Percentiles rank a stretch among this genome's conserved stretches.
These are phyloP conservation scores for Leishmania tropica DNA, from an alignment of 208 protist species.

Conservation along the genomic window DNA sequence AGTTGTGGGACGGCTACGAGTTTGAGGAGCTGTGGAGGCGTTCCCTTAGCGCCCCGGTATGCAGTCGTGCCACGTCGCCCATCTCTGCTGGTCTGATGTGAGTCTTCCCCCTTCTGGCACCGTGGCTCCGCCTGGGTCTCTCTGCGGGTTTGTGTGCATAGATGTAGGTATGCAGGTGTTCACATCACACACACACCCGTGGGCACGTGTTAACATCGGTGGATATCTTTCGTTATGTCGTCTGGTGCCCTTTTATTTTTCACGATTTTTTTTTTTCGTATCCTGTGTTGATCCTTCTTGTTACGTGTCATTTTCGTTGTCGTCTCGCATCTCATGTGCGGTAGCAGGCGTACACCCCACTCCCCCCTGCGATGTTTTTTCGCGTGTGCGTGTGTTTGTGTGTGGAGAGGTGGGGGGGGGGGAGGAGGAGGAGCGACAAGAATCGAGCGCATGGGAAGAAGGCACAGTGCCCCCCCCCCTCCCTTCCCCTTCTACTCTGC, in stretches of 20 bases:
- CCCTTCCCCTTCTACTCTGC: background rate
- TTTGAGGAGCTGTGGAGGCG: slow-evolving; percentile 50
- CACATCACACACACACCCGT: background rate
- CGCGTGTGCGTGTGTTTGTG: no score
- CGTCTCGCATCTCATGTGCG: no score
- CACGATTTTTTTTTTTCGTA: background rate
- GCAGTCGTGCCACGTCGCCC: slow-evolving; percentile 16
- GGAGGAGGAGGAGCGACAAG: no score
- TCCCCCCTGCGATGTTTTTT: no score
- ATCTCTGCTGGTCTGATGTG: slow-evolving; percentile 22
- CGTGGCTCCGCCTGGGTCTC: background rate
- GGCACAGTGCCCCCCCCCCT: no score
- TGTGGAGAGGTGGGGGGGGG: no score
- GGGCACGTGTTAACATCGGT: no score
- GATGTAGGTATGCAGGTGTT: background rate
- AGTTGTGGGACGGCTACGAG: slow-evolving; percentile 82
- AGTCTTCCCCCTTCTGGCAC: background rate
- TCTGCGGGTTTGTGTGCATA: slow-evolving; percentile 3
- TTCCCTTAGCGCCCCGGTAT: slow-evolving; percentile 7
- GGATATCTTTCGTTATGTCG: background rate
- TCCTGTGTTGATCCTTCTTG: background rate
- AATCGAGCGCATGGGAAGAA: no score
- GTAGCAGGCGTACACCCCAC: no score
- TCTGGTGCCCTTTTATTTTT: background rate
- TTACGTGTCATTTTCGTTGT: background rate